Base-by-base conservation (phyloP, 2,329 filamentous ascomycete species). In the Rachicladosporium sp. region DNA sequence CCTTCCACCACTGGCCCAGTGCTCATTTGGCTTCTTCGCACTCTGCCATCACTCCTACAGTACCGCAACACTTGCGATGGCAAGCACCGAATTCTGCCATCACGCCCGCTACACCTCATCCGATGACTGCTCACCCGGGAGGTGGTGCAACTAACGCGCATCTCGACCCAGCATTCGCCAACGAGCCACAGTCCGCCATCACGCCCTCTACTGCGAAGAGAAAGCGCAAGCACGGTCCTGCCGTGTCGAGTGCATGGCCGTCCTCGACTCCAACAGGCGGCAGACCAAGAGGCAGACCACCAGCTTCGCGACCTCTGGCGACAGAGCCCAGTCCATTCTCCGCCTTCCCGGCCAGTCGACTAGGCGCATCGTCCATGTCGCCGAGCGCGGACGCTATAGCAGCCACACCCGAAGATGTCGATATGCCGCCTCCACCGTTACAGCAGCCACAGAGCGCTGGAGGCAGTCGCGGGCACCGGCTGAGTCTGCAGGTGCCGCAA, bases 161-260 rank as follows among this genome's bases (percentile, higher is more conserved):
- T 38, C 62, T 66, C 5, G 62, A 67, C 48, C 55, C 55, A 38
- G 66, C 66, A 36, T 66, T 68, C 40, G 65, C 70, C 11, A 46
- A 44, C 35, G 80, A 85, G 46, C 81, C 83, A 7, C 77, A 71
- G 36, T 87, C 85, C 1, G 82, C 83, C 3, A 68, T 83, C n/a
- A 82, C 80, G 3, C 77, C 80, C 1, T 76, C 73, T 38, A 57
- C 58, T 35, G 54, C 61, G 9, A 59, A 60, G 29, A 78, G 70
- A 46, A 60, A 73, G 40, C 69, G 80, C 40, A 74, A 84, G 3
- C 82, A 93, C 56, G 87, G 87, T 0, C 82, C 86, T 0, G 86
- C 84, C 5, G 85, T 94, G 0, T 94, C 87, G 1, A 94, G 87
- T 7, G 88, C 88, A 1, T 95, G 88, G 88, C 77, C 40, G 76